Base-by-base conservation (phyloP, 257 asterid genomes). In the Nicotiana attenuata region DNA sequence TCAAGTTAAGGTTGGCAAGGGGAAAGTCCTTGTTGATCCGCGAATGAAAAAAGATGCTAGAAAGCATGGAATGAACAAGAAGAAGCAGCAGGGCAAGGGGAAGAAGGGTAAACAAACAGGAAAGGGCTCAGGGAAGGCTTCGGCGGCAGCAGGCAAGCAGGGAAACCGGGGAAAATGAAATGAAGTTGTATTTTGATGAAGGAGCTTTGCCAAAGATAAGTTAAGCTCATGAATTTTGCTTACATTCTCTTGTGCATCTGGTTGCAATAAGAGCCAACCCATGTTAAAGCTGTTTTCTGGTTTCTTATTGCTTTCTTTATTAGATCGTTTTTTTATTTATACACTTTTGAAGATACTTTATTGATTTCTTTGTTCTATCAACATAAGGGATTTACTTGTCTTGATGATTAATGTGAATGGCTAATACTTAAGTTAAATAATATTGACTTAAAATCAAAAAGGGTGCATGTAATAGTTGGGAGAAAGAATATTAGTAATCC, bases 41-140 rank as follows among this genome's bases (percentile, higher is more conserved):
- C 83, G 99, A 50, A 96, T 96, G 99, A 96, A 96, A 77, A 90
- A 88, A 86, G 99, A 96, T 78, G 82, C 89, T 1, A 90, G 99
- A 82, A 85, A 89, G 80, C 87, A 78, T 57, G 93, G 93, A 53
- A 87, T 80, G 89, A 84, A 86, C 80, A 89, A 89, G 85, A 78
- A 86, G 65, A 87, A 88, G 17, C 87, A 89, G 78, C 81, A 86
- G 71, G 88, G 88, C n/a, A 90, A 90, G 83, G 97, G 91, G 19
- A 88, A 88, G 82, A 89, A 88, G 82, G 95, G 96, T 56, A 92
- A 85, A 82, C 89, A 35, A 66, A 94, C 87, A 87, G 95, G 95
- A 28, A 94, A 91, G 84, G 90, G 90, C 19, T 41, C 89, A 8
- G 81, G 38, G 45, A 85, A 75, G 83, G 79, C 73, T 38, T 60